Conservation (phyloP, 164 flowering plant genomes). For the Annona squamosa region DNA sequence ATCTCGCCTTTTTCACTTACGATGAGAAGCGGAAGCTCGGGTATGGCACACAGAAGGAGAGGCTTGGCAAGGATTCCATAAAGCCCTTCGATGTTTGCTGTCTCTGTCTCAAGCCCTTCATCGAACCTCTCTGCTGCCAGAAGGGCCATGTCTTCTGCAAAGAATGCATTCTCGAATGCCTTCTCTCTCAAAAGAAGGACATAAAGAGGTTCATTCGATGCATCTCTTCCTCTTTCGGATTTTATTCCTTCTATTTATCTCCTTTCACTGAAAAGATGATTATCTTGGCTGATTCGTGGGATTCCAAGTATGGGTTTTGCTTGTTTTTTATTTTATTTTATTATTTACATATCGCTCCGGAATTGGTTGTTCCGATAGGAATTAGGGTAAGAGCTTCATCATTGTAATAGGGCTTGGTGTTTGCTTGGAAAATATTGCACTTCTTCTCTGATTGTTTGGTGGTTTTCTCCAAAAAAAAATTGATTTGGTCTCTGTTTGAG, state of each 20-base stretch:
- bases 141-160: slow-evolving; percentile 94
- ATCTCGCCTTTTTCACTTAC: slow-evolving; percentile 93
- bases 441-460: no score
- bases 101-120: slow-evolving; percentile 85
- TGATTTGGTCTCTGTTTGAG: no score
- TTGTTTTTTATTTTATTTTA: no score
- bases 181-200: slow-evolving; percentile 88
- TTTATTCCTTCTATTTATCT: no score
- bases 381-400: no score
- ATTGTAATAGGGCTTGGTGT: no score
- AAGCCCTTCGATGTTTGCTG: slow-evolving; percentile 87
- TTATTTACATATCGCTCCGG: no score
- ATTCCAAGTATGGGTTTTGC: neutral
- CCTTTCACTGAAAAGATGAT: neutral
- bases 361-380: no score
- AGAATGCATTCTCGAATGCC: slow-evolving; percentile 87
- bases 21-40: slow-evolving; percentile 95
- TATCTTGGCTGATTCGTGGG: neutral
- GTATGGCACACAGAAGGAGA: slow-evolving; percentile 89
- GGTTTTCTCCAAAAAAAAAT: no score
- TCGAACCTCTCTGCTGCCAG: slow-evolving; percentile 79
- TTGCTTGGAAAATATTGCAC: no score
- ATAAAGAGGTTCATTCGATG: slow-evolving; percentile 49
- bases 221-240: neutral
- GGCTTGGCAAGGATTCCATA: slow-evolving; percentile 88